Percentiles rank a stretch among this genome's conserved stretches.
Conservation (phyloP, 2,329 filamentous ascomycete species). For the Ophiobolus disseminans region DNA sequence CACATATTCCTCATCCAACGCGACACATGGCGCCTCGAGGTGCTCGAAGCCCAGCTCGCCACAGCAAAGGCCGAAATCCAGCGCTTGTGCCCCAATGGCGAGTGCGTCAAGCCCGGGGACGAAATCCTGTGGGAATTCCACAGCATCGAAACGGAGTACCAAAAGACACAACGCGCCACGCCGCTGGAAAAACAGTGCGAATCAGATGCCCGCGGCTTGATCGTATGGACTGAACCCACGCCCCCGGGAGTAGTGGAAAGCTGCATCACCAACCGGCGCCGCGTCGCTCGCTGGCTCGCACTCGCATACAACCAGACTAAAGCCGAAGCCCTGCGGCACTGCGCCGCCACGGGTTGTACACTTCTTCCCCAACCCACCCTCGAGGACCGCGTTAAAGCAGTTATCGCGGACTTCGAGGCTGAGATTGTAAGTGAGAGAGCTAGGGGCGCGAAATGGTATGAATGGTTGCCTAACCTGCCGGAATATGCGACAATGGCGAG, state of each 20-base stretch:
- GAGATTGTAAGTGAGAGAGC: not conserved
- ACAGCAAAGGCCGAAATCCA: constrained; percentile 5
- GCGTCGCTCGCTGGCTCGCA: constrained; percentile 6
- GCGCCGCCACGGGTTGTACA: not conserved
- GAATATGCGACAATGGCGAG: not conserved
- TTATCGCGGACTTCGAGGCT: not conserved
- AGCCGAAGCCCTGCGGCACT: constrained; percentile 11
- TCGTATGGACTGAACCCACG: not conserved
- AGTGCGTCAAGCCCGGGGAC: constrained; percentile 10
- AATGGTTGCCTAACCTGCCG: not conserved
- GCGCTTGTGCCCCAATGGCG: constrained; percentile 6
- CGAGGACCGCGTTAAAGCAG: not conserved
- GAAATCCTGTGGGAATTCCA: constrained; percentile 17
- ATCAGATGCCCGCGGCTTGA: not conserved
- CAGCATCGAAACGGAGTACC: constrained; percentile 5
- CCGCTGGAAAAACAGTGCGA: not conserved
- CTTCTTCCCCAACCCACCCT: constrained; percentile 6
- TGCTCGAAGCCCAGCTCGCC: constrained; percentile 4
- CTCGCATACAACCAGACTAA: constrained; percentile 14
- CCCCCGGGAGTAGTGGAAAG: constrained; percentile 8
- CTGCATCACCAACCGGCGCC: constrained; percentile 6
- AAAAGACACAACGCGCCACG: constrained; percentile 5
- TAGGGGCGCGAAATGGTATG: not conserved
- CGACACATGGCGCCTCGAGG: constrained; percentile 5
- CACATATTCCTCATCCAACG: constrained; percentile 4